A percentile compares a stretch with the other conserved stretches of the same genome.
Conservation (phyloP, 257 asterid genomes). For the Solanum dulcamara region DNA sequence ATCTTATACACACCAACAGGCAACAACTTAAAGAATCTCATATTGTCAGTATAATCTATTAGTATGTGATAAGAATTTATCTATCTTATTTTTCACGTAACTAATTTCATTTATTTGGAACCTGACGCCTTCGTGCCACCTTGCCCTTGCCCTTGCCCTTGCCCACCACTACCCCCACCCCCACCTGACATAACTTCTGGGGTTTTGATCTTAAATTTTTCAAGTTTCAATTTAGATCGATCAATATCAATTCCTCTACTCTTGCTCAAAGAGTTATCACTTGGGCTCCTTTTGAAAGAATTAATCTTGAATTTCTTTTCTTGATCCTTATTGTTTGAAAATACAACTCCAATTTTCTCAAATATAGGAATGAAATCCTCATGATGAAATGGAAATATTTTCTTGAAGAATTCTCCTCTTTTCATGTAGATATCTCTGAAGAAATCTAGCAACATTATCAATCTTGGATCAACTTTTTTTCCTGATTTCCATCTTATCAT, state of each 20-base stretch:
- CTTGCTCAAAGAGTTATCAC: not conserved
- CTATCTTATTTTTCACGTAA: not conserved
- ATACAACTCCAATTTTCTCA: not conserved
- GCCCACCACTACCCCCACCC: not conserved
- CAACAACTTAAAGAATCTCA: not conserved
- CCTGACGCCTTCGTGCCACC: not conserved
- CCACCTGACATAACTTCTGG: not conserved
- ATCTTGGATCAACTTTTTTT: not conserved
- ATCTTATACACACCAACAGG: not conserved
- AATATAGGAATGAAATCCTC: not conserved
- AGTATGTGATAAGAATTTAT: not conserved
- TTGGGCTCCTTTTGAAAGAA: not conserved
- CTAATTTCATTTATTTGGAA: not conserved
- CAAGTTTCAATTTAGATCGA: not conserved
- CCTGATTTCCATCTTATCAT: slow-evolving; percentile 3
- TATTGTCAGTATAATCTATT: too few species aligned
- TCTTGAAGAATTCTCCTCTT: not conserved
- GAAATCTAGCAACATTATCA: not conserved
- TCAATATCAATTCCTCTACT: not conserved
- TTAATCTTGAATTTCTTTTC: not conserved
- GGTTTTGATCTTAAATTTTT: not conserved
- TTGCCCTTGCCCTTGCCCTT: not conserved
- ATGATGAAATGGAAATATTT: not conserved
- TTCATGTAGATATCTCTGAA: not conserved
- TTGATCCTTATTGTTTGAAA: not conserved